Evolutionary conservation across 352 stramenopile species (phyloP).

Genomic region (Pseudoperonospora humuli): DNA sequence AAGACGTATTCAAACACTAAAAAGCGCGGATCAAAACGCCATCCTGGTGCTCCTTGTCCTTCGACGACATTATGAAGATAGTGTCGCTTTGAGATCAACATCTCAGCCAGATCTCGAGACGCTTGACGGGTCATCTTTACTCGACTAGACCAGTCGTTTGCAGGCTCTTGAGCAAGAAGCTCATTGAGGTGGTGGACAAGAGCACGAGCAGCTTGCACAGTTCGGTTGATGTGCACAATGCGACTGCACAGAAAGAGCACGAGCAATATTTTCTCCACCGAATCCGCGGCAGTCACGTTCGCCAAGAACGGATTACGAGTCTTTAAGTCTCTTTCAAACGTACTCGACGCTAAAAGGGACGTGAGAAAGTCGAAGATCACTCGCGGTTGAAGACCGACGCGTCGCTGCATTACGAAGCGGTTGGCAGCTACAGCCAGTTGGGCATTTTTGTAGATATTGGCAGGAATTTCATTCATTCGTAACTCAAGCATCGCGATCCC

Average conservation of each 20-base stretch:
- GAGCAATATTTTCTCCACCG: constrained; percentile 45
- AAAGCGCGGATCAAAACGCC: constrained; percentile 95
- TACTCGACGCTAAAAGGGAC: constrained; percentile 52
- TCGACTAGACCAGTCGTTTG: constrained; percentile 20
- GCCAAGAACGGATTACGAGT: constrained; percentile 60
- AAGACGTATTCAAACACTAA: constrained; percentile 99
- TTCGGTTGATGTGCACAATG: constrained; percentile 80
- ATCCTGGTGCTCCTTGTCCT: constrained; percentile 25
- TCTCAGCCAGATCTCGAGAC: constrained; percentile 73
- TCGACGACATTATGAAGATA: constrained; percentile 32
- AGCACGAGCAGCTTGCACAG: constrained; percentile 40
- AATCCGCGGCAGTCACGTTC: constrained; percentile 15
- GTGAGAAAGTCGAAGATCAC: constrained; percentile 78
- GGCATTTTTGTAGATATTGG: constrained; percentile 18
- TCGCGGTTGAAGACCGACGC: constrained; percentile 46
- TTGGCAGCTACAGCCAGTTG: constrained; percentile 16
- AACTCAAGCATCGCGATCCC: constrained; percentile 47
- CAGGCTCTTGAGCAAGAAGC: constrained; percentile 1
- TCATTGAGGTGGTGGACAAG: constrained; percentile 18
- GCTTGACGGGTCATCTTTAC: constrained; percentile 70
- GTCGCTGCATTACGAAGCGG: constrained; percentile 56
- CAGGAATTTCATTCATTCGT: constrained; percentile 40
- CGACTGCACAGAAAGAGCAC: constrained; percentile 72
- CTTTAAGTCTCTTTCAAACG: constrained; percentile 52
- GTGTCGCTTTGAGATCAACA: constrained; percentile 68